Percentiles rank a stretch among this genome's conserved stretches.
These are phyloP conservation scores for Blastobotrys robertii DNA, from an alignment of 805 yeast genomes.

Conservation along the genomic window DNA sequence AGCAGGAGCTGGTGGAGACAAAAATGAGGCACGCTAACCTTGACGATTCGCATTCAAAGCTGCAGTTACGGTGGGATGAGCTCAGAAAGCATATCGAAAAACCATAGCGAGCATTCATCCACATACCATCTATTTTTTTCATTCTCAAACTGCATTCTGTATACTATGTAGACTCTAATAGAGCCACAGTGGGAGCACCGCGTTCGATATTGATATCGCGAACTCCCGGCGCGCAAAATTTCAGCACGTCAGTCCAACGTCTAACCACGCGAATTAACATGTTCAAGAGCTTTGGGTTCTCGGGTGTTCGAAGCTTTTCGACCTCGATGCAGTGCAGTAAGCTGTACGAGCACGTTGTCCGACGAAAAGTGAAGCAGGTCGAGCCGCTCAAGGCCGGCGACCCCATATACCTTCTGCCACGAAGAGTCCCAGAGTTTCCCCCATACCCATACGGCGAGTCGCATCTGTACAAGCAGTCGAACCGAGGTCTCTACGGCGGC, in stretches of 20 bases:
- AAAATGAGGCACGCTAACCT: slow-evolving; percentile 21
- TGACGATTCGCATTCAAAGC: slow-evolving; percentile 21
- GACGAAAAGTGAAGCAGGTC: slow-evolving; percentile 19
- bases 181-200: neutral
- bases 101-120: neutral
- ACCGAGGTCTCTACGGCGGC: slow-evolving; percentile 87
- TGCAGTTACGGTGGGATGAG: slow-evolving; percentile 27
- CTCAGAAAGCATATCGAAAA: slow-evolving; percentile 24
- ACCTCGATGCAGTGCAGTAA: slow-evolving; percentile 6
- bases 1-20: slow-evolving; percentile 31
- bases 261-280: neutral
- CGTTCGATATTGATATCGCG: too few species aligned
- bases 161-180: neutral
- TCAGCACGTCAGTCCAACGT: neutral
- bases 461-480: slow-evolving; percentile 67
- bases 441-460: slow-evolving; percentile 76
- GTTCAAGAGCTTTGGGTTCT: neutral
- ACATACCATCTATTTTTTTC: neutral
- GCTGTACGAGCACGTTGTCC: slow-evolving; percentile 21
- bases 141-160: neutral
- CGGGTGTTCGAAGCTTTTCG: slow-evolving; percentile 10
- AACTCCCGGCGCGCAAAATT: too few species aligned
- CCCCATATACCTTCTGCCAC: slow-evolving; percentile 31
- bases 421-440: slow-evolving; percentile 38
- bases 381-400: slow-evolving; percentile 43